Evolutionary conservation across 345 rosid species (phyloP).

Genomic region (Brassica juncea): DNA sequence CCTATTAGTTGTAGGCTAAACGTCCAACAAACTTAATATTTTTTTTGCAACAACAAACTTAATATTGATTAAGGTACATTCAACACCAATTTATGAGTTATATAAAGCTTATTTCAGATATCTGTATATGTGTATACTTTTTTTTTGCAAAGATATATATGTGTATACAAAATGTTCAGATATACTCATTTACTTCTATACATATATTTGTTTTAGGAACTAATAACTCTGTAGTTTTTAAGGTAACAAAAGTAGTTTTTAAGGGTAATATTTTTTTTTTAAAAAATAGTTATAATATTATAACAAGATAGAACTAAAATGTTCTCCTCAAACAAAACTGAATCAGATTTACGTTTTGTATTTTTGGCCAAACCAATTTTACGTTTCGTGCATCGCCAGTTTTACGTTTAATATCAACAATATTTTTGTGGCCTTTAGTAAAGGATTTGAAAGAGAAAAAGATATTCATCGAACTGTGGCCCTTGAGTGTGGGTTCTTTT

Average conservation of each 20-base stretch:
- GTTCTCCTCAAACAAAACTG: not conserved
- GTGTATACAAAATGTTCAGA: not conserved
- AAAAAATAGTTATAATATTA: not conserved
- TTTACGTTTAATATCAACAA: not conserved
- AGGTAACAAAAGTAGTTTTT: not conserved
- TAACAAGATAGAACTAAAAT: not conserved
- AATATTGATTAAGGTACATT: not conserved
- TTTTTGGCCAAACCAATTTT: not conserved
- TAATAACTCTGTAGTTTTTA: not conserved
- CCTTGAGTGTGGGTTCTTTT: slow-evolving; percentile 15
- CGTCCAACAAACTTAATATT: not conserved
- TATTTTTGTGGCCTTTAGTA: not conserved
- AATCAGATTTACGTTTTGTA: not conserved
- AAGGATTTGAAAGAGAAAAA: not conserved
- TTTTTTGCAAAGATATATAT: not conserved
- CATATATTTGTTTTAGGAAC: not conserved
- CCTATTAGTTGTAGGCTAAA: slow-evolving; percentile 1
- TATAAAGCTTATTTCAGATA: not conserved
- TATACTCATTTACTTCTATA: not conserved
- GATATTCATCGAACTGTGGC: not conserved
- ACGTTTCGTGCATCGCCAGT: not conserved
- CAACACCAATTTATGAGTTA: not conserved
- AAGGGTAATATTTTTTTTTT: no score
- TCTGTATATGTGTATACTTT: not conserved
- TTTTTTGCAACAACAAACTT: not conserved